Percentiles rank a stretch among this genome's conserved stretches.
Conservation (phyloP, 805 yeast genomes). For the Saturnispora diversa region DNA sequence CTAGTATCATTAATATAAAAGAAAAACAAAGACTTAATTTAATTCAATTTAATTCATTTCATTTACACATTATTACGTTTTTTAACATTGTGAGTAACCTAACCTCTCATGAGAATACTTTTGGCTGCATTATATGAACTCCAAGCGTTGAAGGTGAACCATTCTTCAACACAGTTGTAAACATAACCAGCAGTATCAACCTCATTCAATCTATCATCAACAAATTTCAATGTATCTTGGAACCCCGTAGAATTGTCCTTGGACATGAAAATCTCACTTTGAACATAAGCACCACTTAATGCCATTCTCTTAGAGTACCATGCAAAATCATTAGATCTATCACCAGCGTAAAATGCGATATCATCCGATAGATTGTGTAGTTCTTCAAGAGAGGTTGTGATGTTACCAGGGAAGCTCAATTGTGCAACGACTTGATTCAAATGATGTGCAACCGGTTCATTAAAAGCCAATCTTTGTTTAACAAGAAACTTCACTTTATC, state of each 20-base stretch:
- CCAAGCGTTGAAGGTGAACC: constrained; percentile 62
- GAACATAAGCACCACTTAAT: constrained; percentile 60
- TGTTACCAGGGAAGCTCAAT: constrained; percentile 57
- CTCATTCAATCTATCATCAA: constrained; percentile 47
- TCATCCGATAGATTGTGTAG: constrained; percentile 77
- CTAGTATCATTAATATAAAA: no score
- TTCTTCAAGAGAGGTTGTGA: constrained; percentile 51
- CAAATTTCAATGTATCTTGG: constrained; percentile 54
- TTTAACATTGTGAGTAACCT: no score
- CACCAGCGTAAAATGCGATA: constrained; percentile 71
- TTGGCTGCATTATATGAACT: constrained; percentile 58
- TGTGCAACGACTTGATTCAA: constrained; percentile 49
- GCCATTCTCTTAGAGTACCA: constrained; percentile 89
- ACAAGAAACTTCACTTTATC: constrained; percentile 28
- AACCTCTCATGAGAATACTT: constrained; percentile 62
- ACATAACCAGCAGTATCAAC: constrained; percentile 50
- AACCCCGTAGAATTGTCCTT: constrained; percentile 56
- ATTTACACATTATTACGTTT: no score
- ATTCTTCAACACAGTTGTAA: constrained; percentile 63
- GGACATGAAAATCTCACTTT: constrained; percentile 72
- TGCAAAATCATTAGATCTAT: constrained; percentile 67
- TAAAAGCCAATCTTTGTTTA: constrained; percentile 42
- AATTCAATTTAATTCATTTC: no score
- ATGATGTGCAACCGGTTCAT: constrained; percentile 38
- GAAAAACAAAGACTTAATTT: no score